These are phyloP conservation scores for Lactuca saligna DNA, from an alignment of 129 eudicot genomes.

Conservation along the genomic window DNA sequence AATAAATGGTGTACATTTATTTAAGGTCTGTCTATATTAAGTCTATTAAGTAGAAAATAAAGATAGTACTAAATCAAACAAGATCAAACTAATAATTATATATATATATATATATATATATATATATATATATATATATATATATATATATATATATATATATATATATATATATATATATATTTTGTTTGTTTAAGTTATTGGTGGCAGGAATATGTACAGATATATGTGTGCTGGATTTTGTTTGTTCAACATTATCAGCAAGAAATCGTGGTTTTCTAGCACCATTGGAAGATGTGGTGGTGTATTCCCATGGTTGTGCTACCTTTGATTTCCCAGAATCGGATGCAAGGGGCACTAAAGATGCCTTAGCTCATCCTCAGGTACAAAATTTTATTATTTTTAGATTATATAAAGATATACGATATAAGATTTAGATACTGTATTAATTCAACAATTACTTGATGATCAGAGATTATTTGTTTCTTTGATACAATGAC, in stretches of 20 bases:
- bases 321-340: constrained; percentile 78
- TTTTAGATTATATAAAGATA: not conserved
- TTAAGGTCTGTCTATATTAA: too few relatives aligned
- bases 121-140: too few relatives aligned
- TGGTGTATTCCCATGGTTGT: constrained; percentile 80
- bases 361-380: constrained; percentile 59
- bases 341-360: constrained; percentile 40
- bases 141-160: too few relatives aligned
- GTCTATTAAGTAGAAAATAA: not conserved
- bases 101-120: too few relatives aligned
- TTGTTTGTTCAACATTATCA: constrained; percentile 73
- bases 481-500: too few relatives aligned
- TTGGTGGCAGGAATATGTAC: constrained; percentile 93
- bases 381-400: constrained; percentile 37
- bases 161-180: too few relatives aligned
- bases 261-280: constrained; percentile 67
- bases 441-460: too few relatives aligned
- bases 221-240: constrained; percentile 80
- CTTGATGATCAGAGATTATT: too few relatives aligned
- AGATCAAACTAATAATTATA: not conserved
- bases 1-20: too few relatives aligned
- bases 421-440: not conserved
- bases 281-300: constrained; percentile 69
- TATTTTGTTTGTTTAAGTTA: constrained; percentile 38
- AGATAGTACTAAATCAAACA: not conserved